Base-by-base conservation (phyloP, 1,139 yeast species). In the Candida sanyaensis region DNA sequence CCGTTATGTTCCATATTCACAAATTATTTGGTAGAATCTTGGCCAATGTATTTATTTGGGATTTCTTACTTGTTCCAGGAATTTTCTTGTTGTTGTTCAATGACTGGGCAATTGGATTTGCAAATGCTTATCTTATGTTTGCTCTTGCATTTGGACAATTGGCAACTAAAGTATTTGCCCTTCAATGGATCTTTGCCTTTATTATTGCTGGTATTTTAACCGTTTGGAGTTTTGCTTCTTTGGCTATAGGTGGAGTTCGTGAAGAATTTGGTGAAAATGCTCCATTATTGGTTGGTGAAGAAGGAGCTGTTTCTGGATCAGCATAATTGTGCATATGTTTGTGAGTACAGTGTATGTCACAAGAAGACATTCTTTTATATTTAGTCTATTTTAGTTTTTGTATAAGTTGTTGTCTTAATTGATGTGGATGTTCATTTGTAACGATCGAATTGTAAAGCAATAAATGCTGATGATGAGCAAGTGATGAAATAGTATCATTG, bases 181-280 rank as follows among this genome's bases (percentile, higher is more conserved):
- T 88, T 52, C 96, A 88, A 69, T 88, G 96, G 96, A 81, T 86
- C 55, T 88, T 88, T 70, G 95, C 91, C 8, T 82, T 86, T 55
- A 66, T 78, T 48, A 86, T 87, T 55, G 70, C 87, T 11, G 84
- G 80, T 10, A 46, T 73, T 36, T 75, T 85, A 62, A 73, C 81
- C 50, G 58, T 82, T 27, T 62, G 76, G 47, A 72, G 84, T 21
- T 50, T 80, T 37, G 62, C 78, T 27, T 74, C 76, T 17, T 73
- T 83, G 24, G 55, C 66, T 45, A 59, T 62, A 37, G 71, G 63
- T 21, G 54, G 53, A 11, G 47, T 55, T 4, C 49, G 46, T 43
- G 45, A 43, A 41, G 56, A 39, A 30, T 36, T 27, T 41, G 60
- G 54, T 28, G 61, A 59, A 44, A 46, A 55, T 39, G 69, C 71